Evolutionary conservation across 306 rosid species (phyloP).

Genomic region (Prosopis cineraria): DNA sequence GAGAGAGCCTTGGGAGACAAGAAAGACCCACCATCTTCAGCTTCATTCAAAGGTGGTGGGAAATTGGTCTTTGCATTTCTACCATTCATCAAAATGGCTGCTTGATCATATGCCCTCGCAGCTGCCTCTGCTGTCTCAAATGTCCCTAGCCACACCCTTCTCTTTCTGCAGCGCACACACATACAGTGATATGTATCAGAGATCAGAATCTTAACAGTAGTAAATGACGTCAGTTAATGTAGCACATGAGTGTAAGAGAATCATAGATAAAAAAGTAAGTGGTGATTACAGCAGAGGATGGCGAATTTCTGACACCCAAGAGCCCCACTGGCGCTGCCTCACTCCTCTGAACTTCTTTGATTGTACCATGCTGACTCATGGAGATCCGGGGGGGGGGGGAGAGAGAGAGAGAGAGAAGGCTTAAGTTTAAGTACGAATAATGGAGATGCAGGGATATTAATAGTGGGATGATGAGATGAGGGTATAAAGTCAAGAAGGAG

Average conservation of each 20-base stretch:
- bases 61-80: conserved; percentile 97
- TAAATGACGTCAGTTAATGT: background rate
- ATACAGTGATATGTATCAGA: background rate
- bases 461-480: background rate
- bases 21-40: conserved; percentile 37
- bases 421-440: conserved; percentile 27
- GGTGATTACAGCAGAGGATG: conserved; percentile 82
- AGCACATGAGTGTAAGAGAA: background rate
- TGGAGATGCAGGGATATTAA: conserved; percentile 36
- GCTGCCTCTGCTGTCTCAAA: conserved; percentile 99
- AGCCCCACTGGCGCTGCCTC: conserved; percentile 99
- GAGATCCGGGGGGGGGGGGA: background rate
- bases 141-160: conserved; percentile 98
- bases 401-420: conserved; percentile 7
- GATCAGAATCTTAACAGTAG: background rate
- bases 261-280: background rate
- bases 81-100: conserved; percentile 93
- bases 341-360: conserved; percentile 98
- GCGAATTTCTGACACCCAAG: conserved; percentile 99
- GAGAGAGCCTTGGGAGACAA: conserved; percentile 81
- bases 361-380: conserved; percentile 63
- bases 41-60: conserved; percentile 43
- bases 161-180: conserved; percentile 54
- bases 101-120: conserved; percentile 97
- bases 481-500: background rate